Percentiles rank a stretch among this genome's conserved stretches.
Conservation (phyloP, 2,329 filamentous ascomycete genomes). For the Penicillium digitatum region DNA sequence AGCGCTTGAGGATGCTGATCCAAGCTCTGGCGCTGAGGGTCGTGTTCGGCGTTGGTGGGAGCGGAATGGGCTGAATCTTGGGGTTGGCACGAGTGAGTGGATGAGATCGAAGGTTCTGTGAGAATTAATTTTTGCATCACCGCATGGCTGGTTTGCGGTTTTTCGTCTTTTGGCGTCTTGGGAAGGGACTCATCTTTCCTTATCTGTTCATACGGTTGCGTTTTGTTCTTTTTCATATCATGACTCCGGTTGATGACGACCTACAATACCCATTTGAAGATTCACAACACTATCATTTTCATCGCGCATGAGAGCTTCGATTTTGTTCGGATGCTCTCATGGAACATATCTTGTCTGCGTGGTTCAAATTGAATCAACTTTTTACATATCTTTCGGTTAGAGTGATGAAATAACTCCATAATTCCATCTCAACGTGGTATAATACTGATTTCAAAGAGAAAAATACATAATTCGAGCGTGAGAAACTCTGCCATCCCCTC, state of each 20-base stretch:
- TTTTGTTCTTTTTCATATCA: constrained; percentile 7
- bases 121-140: constrained; percentile 10
- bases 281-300: constrained; percentile 13
- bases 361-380: not conserved
- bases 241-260: constrained; percentile 19
- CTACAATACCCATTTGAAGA: constrained; percentile 24
- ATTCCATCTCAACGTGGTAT: too few species aligned
- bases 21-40: constrained; percentile 64
- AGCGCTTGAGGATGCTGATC: constrained; percentile 74
- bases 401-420: too few species aligned
- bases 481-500: not conserved
- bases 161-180: constrained; percentile 1
- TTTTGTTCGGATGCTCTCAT: not conserved
- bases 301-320: not conserved
- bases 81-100: constrained; percentile 81
- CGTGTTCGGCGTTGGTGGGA: constrained; percentile 84
- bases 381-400: not conserved
- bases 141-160: constrained; percentile 4
- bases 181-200: not conserved
- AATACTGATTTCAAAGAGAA: not conserved
- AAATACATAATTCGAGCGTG: not conserved
- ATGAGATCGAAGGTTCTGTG: constrained; percentile 74
- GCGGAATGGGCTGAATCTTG: constrained; percentile 73
- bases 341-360: constrained; percentile 5
- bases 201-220: constrained; percentile 1